Evolutionary conservation across 192 early-diverging fungal genomes (phyloP).

Genomic region (Linnemannia zychae): DNA sequence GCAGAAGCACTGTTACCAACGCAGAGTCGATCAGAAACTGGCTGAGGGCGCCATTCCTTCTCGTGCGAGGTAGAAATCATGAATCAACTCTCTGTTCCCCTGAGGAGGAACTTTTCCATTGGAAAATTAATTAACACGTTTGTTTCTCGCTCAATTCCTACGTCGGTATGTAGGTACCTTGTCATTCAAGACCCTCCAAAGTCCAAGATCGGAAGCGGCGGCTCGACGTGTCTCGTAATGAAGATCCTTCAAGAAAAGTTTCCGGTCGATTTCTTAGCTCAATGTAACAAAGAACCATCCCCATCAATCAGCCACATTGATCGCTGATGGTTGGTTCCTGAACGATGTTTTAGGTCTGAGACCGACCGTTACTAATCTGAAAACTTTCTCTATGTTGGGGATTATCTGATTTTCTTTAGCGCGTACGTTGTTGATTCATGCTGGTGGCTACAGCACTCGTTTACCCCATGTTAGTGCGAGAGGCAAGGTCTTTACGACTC

Average conservation of each 20-base stretch:
- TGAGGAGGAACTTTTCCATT: not conserved
- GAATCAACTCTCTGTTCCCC: not conserved
- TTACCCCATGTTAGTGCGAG: conserved; percentile 58
- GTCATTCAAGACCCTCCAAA: conserved; percentile 56
- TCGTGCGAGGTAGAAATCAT: conserved; percentile 23
- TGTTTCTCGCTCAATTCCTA: too few species aligned
- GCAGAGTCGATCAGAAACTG: conserved; percentile 11
- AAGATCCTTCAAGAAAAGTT: conserved; percentile 30
- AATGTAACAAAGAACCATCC: conserved; percentile 7
- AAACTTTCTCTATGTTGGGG: too few species aligned
- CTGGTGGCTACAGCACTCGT: conserved; percentile 59
- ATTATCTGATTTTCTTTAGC: conserved; percentile 15
- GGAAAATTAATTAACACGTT: not conserved
- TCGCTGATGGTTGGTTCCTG: not conserved
- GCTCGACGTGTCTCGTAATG: conserved; percentile 55
- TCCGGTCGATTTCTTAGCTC: conserved; percentile 16
- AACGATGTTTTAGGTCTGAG: not conserved
- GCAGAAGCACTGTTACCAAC: conserved; percentile 45
- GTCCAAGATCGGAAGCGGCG: conserved; percentile 58
- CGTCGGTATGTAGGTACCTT: conserved; percentile 39
- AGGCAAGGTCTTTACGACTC: conserved; percentile 55
- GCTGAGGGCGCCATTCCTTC: conserved; percentile 23
- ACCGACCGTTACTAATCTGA: not conserved
- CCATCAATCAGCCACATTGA: not conserved
- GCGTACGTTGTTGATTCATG: conserved; percentile 52